A percentile compares a stretch with the other conserved stretches of the same genome.
These are phyloP conservation scores for Hypomontagnella submonticulosa DNA, from an alignment of 495 filamentous ascomycete genomes.

Conservation along the genomic window DNA sequence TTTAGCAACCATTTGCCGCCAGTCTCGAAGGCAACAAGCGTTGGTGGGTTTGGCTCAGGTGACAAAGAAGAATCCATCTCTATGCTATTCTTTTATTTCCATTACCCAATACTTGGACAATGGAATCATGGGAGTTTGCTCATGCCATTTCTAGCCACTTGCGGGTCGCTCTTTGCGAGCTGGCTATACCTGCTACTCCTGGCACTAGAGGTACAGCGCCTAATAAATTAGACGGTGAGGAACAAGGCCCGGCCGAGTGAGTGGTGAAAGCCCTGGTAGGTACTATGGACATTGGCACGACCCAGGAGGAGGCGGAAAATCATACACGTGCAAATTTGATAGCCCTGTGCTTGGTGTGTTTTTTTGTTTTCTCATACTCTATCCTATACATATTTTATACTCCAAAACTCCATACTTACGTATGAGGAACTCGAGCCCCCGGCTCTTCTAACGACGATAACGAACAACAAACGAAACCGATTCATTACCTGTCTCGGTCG, in stretches of 20 bases:
- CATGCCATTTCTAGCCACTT: slow-evolving; percentile 32
- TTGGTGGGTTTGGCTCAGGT: slow-evolving; percentile 51
- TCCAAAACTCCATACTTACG: slow-evolving; percentile 35
- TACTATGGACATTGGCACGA: slow-evolving; percentile 33
- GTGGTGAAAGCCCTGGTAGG: slow-evolving; percentile 12
- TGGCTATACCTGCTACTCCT: slow-evolving; percentile 5
- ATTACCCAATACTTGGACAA: slow-evolving; percentile 54
- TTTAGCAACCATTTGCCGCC: slow-evolving; percentile 26
- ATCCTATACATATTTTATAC: slow-evolving; percentile 8
- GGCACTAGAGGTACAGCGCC: slow-evolving; percentile 15
- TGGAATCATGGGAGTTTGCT: slow-evolving; percentile 44
- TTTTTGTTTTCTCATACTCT: too few species aligned
- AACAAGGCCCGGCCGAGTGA: slow-evolving; percentile 19
- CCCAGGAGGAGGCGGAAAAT: slow-evolving; percentile 18
- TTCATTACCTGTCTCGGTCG: slow-evolving; percentile 22
- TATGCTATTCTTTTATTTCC: slow-evolving; percentile 48
- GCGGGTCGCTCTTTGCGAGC: slow-evolving; percentile 26
- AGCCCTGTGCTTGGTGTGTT: slow-evolving; percentile 37
- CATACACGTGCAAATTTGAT: slow-evolving; percentile 31
- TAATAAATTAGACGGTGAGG: slow-evolving; percentile 40
- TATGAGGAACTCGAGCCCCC: slow-evolving; percentile 28
- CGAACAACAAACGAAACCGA: slow-evolving; percentile 23
- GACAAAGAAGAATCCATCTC: slow-evolving; percentile 50
- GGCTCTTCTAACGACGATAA: slow-evolving; percentile 5
- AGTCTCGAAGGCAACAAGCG: slow-evolving; percentile 43